phyloP scores from a whole-genome alignment of 495 filamentous ascomycete genomes.

The Friedmanniomyces simplex region DNA sequence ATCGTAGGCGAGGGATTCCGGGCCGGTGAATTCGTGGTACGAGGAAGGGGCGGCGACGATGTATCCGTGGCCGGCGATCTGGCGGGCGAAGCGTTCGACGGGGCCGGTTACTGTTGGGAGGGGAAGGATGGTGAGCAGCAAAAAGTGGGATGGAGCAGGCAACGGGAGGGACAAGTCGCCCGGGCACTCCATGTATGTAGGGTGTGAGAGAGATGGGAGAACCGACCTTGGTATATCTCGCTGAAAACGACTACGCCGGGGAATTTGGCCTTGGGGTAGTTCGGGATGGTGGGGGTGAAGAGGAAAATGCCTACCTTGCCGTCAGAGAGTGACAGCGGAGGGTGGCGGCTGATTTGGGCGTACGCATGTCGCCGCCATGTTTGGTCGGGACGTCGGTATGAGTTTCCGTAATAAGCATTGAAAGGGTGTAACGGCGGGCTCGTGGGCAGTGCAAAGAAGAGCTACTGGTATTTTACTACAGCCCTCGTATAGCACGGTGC shows the following conservation, averaged over 20 bases:
- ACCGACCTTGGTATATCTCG: slow-evolving; percentile 88
- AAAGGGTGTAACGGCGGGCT: background rate
- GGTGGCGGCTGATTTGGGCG: slow-evolving; percentile 7
- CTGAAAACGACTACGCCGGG: slow-evolving; percentile 86
- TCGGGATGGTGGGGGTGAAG: slow-evolving; percentile 75
- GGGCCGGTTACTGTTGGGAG: slow-evolving; percentile 67
- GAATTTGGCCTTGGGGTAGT: slow-evolving; percentile 80
- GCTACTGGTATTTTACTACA: no score
- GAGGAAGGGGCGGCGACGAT: slow-evolving; percentile 83
- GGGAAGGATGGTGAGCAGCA: no score
- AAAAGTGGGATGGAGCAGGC: background rate
- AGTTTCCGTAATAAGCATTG: slow-evolving; percentile 59
- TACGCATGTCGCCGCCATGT: slow-evolving; percentile 58
- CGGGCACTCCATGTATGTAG: slow-evolving; percentile 43
- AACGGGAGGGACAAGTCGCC: no score
- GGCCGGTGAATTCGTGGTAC: slow-evolving; percentile 87
- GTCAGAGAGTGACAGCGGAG: slow-evolving; percentile 3
- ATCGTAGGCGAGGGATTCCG: slow-evolving; percentile 77
- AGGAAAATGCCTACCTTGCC: slow-evolving; percentile 62
- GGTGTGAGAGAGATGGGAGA: background rate
- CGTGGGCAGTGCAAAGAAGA: background rate
- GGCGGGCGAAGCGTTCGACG: slow-evolving; percentile 79
- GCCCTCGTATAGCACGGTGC: no score
- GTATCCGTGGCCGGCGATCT: slow-evolving; percentile 88
- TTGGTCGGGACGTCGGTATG: slow-evolving; percentile 56